phyloP scores from a whole-genome alignment of 768 basidiomycete genomes.

The Mycena leptocephala region DNA sequence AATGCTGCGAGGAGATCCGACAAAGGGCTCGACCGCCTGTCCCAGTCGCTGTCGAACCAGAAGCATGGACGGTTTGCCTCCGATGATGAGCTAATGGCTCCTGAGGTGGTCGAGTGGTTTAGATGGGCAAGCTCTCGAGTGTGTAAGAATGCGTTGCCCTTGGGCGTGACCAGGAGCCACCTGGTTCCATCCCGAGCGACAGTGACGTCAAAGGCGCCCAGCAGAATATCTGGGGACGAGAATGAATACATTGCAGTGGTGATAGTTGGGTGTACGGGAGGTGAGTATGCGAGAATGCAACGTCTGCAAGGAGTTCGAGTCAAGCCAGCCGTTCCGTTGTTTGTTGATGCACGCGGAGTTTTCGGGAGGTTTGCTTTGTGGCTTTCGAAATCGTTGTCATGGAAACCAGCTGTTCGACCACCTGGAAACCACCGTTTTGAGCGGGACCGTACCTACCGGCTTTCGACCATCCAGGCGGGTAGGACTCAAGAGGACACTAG shows the following conservation, averaged over 20 bases:
- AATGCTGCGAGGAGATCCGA: conserved; percentile 20
- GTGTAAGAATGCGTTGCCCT: conserved; percentile 25
- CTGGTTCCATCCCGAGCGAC: conserved; percentile 10
- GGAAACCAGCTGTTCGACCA: no score
- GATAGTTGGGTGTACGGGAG: no score
- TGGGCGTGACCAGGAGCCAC: conserved; percentile 21
- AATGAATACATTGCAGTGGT: conserved; percentile 6
- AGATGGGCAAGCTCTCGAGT: conserved; percentile 4
- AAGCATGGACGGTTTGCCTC: conserved; percentile 7
- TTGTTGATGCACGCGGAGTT: no score
- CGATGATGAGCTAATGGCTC: not conserved
- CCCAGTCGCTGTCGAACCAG: conserved; percentile 27
- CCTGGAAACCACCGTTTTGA: no score
- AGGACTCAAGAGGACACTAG: no score
- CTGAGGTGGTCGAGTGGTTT: not conserved
- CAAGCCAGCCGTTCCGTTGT: no score
- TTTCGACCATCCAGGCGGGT: no score
- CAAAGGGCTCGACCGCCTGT: conserved; percentile 8
- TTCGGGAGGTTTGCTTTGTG: no score
- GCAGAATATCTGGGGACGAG: conserved; percentile 9
- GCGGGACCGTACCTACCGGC: no score
- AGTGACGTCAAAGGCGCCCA: not conserved
- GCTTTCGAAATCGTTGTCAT: no score
- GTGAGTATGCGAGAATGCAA: no score
- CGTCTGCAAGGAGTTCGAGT: no score